Conservation (phyloP, 2,329 filamentous ascomycete species). For the Colletotrichum sidae region DNA sequence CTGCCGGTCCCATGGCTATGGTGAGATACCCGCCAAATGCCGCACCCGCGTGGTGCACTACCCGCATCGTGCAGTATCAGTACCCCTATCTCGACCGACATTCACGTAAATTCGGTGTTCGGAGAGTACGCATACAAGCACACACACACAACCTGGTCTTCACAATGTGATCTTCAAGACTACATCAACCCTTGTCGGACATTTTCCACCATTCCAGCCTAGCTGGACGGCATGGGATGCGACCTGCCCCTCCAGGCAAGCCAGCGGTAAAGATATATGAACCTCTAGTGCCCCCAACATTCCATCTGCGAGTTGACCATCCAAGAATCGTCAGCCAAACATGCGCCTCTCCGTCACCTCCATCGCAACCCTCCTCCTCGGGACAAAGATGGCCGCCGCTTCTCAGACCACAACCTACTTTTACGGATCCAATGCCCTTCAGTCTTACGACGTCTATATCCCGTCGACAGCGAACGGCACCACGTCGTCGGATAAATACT, state of each 20-base stretch:
- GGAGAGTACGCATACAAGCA: no score
- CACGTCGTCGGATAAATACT: slow-evolving; percentile 18
- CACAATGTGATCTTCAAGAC: background rate
- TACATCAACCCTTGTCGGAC: slow-evolving; percentile 3
- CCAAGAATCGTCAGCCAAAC: background rate
- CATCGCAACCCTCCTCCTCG: background rate
- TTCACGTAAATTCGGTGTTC: no score
- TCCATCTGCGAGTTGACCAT: background rate
- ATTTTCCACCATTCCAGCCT: slow-evolving; percentile 4
- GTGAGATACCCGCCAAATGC: slow-evolving; percentile 5
- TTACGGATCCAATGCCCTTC: slow-evolving; percentile 25
- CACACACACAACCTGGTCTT: no score
- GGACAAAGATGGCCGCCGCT: slow-evolving; percentile 14
- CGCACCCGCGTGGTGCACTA: slow-evolving; percentile 13
- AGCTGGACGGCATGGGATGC: background rate
- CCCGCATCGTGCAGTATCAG: slow-evolving; percentile 10
- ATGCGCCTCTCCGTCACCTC: slow-evolving; percentile 11
- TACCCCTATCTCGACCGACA: no score
- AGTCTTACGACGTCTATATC: slow-evolving; percentile 25
- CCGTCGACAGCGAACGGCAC: background rate
- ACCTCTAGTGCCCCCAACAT: background rate
- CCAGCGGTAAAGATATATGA: background rate
- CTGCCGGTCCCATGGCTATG: background rate
- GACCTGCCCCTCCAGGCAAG: background rate
- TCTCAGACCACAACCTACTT: slow-evolving; percentile 18